A percentile compares a stretch with the other conserved stretches of the same genome.
phyloP scores from a whole-genome alignment of 768 basidiomycete species.

The Hydnomerulius pinastri region DNA sequence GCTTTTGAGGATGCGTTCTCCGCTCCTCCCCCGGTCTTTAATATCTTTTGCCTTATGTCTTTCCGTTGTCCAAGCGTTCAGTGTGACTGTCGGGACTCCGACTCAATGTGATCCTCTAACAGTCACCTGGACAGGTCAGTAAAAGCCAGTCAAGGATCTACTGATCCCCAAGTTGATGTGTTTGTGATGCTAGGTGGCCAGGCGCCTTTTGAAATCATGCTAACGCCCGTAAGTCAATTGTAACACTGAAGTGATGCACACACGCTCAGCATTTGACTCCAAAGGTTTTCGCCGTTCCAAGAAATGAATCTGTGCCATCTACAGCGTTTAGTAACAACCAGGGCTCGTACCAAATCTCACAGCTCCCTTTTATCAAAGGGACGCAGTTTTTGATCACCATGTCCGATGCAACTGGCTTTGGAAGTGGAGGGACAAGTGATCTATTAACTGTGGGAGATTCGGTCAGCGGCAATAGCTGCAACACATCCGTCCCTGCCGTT shows the following conservation, averaged over 20 bases:
- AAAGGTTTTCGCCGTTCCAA: constrained; percentile 56
- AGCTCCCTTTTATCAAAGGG: constrained; percentile 42
- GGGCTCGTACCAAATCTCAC: constrained; percentile 50
- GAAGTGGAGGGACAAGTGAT: constrained; percentile 57
- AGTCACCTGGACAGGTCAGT: constrained; percentile 64
- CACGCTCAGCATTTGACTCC: constrained; percentile 9
- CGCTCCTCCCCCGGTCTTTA: constrained; percentile 22
- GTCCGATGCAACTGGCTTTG: constrained; percentile 75
- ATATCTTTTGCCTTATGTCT: constrained; percentile 22
- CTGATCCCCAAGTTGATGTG: neutral
- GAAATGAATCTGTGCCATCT: constrained; percentile 55
- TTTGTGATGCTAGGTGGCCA: constrained; percentile 48
- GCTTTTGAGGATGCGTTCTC: constrained; percentile 30
- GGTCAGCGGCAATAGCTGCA: constrained; percentile 44
- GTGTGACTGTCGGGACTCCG: constrained; percentile 52
- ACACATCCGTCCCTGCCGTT: constrained; percentile 45
- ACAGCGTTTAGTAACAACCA: constrained; percentile 54
- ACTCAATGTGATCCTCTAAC: constrained; percentile 63
- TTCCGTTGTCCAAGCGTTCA: constrained; percentile 34
- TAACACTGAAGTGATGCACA: neutral
- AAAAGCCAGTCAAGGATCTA: neutral
- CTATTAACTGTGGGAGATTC: constrained; percentile 51
- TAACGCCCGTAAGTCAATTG: constrained; percentile 51
- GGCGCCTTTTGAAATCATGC: constrained; percentile 48
- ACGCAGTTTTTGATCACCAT: constrained; percentile 56